Evolutionary conservation across 257 asterid species (phyloP), one percentile per base, ranked within the genome.

Genomic region (Sherardia arvensis): DNA sequence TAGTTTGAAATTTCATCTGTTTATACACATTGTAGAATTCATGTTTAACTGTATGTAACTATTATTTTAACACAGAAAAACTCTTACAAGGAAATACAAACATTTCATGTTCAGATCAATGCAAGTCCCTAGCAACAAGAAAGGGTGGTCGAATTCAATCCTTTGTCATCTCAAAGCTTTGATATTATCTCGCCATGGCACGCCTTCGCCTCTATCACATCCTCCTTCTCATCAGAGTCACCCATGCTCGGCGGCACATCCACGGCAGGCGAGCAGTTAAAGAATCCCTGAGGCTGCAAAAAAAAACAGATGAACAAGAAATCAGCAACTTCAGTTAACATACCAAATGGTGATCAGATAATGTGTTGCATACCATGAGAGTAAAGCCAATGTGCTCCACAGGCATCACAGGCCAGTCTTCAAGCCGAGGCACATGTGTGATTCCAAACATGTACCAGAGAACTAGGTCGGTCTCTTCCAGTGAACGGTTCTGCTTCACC

Each of bases 251-350:
- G 87, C 33, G 84, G 84, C 58, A 81, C 84, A 60, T 81, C 87
- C n/a, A 81, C 77, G 9, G 87, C 87, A 25, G 84, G 87, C 8
- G 87, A 81, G 73, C 84, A 76, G 69, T 81, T 81, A 68, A 81
- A 78, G 65, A 81, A 81, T 60, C 87, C 87, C 61, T 78, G 84
- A 18, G 87, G 84, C 84, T 81, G 78, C 82, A 74, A 12, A 56
- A 8, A 56, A 8, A 23, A n/a, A n/a, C n/a, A n/a, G 5, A 12
- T 3, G 59, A 59, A 38, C 25, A 63, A 36, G 7, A 20, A n/a
- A 18, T 43, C n/a, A 40, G 34, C 2, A 28, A 47, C 55, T 54
- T 34, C 23, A 12, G 47, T 11, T 53, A 15, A n/a, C 23, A n/a
- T 38, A 12, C 17, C 12, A 38, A 38, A 38, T 33, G 40, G 11